These are phyloP conservation scores for Cystobasidium sp. DNA, from an alignment of 1,284 basidiomycete genomes.

Conservation along the genomic window DNA sequence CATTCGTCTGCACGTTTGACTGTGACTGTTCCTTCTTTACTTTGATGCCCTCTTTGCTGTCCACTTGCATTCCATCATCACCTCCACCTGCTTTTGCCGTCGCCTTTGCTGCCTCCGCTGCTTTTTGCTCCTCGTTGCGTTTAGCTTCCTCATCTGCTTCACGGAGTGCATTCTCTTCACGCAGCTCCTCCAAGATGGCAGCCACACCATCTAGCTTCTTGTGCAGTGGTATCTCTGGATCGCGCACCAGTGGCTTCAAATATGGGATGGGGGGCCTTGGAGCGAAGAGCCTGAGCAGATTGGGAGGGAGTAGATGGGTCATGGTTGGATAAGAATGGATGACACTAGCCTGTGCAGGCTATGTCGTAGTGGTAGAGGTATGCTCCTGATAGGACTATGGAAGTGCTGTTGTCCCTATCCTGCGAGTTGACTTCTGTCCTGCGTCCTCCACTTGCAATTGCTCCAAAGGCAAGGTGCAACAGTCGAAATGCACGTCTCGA, in stretches of 20 bases:
- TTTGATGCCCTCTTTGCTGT: neutral
- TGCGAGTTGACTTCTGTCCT: neutral
- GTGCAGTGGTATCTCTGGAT: constrained; percentile 70
- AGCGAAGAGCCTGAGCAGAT: constrained; percentile 90
- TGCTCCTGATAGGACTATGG: neutral
- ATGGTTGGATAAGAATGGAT: neutral
- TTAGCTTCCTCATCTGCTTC: constrained; percentile 55
- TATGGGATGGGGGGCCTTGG: constrained; percentile 86
- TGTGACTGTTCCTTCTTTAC: constrained; percentile 19
- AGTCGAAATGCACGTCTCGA: neutral
- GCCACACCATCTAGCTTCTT: constrained; percentile 76
- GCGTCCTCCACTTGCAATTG: neutral
- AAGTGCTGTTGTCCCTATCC: neutral
- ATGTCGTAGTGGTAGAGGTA: neutral
- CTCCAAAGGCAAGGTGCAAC: neutral
- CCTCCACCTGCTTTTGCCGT: constrained; percentile 4
- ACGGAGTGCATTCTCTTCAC: constrained; percentile 70
- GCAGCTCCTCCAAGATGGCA: constrained; percentile 70
- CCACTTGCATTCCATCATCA: constrained; percentile 15
- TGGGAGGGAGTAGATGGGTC: constrained; percentile 74
- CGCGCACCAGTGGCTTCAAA: constrained; percentile 77
- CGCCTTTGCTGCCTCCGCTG: neutral
- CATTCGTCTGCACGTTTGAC: constrained; percentile 2
- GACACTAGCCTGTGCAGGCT: constrained; percentile 5
- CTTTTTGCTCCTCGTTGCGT: constrained; percentile 58